phyloP scores from a whole-genome alignment of 108 stramenopile species.

The Seminavis robusta region DNA sequence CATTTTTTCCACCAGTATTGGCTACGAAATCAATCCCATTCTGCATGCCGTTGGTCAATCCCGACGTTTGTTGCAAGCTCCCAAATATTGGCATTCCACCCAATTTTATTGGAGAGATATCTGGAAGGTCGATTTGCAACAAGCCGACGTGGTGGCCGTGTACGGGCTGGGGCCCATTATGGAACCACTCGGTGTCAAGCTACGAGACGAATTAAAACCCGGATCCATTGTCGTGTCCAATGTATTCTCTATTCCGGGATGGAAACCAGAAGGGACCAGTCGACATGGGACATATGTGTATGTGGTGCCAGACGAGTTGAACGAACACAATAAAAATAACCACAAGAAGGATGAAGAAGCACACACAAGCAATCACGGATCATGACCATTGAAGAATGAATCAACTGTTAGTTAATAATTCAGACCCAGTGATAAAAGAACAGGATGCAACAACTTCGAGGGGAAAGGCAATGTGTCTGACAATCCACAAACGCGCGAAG shows the following conservation, averaged over 20 bases:
- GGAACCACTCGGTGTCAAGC: constrained; percentile 44
- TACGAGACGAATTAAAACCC: constrained; percentile 43
- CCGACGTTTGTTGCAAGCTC: constrained; percentile 30
- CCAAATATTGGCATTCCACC: constrained; percentile 42
- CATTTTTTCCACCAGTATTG: constrained; percentile 40
- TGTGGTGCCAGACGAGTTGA: constrained; percentile 5
- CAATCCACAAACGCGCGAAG: too few species aligned
- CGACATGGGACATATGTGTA: constrained; percentile 14
- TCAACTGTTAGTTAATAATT: too few species aligned
- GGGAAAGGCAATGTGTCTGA: too few species aligned
- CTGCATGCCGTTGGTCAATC: constrained; percentile 28
- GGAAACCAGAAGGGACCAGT: constrained; percentile 24
- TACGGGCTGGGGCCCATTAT: constrained; percentile 66
- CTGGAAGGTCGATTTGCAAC: constrained; percentile 39
- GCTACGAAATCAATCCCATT: constrained; percentile 55
- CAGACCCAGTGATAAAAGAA: too few species aligned
- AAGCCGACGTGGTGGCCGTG: constrained; percentile 56
- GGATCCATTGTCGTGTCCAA: constrained; percentile 56
- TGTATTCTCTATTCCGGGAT: constrained; percentile 57
- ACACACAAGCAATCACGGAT: too few species aligned
- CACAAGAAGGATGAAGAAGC: too few species aligned
- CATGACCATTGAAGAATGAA: too few species aligned
- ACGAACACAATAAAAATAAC: too few species aligned
- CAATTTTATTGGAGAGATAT: constrained; percentile 42
- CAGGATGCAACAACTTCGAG: too few species aligned